phyloP scores from a whole-genome alignment of 306 rosid species.

The Cucumis cinereus region DNA sequence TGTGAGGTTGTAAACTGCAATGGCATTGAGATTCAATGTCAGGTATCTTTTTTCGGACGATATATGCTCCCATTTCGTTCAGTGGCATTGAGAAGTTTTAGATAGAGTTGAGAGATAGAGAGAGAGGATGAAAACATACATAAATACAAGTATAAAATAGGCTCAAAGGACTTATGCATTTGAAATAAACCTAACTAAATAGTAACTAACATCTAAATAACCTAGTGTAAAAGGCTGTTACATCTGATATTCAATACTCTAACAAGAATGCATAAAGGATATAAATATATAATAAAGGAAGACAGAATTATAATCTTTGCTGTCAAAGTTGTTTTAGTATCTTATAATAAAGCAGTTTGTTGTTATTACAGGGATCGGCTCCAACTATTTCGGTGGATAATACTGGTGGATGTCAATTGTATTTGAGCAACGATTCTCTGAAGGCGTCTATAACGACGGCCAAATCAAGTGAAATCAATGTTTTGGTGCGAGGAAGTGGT shows the following conservation, averaged over 20 bases:
- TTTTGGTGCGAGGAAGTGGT: conserved; percentile 65
- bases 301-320: neutral
- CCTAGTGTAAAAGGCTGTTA: too few relatives aligned
- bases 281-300: neutral
- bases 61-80: neutral
- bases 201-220: too few relatives aligned
- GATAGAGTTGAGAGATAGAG: too few relatives aligned
- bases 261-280: neutral
- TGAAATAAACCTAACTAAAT: too few relatives aligned
- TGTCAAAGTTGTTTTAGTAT: neutral
- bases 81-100: too few relatives aligned
- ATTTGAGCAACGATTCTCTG: conserved; percentile 75
- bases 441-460: conserved; percentile 74
- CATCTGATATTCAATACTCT: too few relatives aligned
- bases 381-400: conserved; percentile 93
- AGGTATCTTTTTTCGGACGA: conserved; percentile 32
- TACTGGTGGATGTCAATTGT: conserved; percentile 82
- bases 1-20: conserved; percentile 91
- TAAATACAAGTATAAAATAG: too few relatives aligned
- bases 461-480: conserved; percentile 90
- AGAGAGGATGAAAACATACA: too few relatives aligned
- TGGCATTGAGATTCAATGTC: conserved; percentile 90
- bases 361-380: conserved; percentile 56
- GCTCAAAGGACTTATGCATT: too few relatives aligned
- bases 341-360: neutral